Conservation (phyloP, 495 filamentous ascomycete genomes). For the Hyaloscypha hepaticicola region DNA sequence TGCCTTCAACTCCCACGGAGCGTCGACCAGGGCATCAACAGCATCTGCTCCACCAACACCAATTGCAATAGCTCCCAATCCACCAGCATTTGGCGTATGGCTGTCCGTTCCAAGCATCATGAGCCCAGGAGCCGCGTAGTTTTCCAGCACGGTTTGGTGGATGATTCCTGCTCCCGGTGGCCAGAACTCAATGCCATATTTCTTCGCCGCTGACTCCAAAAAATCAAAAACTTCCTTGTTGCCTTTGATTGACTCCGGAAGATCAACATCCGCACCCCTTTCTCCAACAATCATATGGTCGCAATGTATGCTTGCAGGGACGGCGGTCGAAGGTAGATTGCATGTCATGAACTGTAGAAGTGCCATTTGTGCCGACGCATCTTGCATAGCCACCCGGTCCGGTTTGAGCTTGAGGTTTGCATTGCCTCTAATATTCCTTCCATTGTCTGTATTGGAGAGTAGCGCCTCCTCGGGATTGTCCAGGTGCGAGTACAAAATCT, state of each 20-base stretch:
- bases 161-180: conserved; percentile 98
- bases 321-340: conserved; percentile 84
- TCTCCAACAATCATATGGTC: conserved; percentile 98
- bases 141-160: conserved; percentile 96
- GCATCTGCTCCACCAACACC: conserved; percentile 97
- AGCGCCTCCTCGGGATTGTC: conserved; percentile 84
- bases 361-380: conserved; percentile 98
- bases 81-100: conserved; percentile 95
- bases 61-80: conserved; percentile 90
- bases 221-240: conserved; percentile 99
- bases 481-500: conserved; percentile 96
- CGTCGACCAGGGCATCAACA: conserved; percentile 93
- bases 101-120: conserved; percentile 99
- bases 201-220: conserved; percentile 88
- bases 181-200: conserved; percentile 99
- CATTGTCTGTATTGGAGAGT: conserved; percentile 75
- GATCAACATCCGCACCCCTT: conserved; percentile 82
- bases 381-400: conserved; percentile 97
- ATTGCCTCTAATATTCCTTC: conserved; percentile 74
- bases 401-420: conserved; percentile 98
- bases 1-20: conserved; percentile 96
- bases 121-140: conserved; percentile 93
- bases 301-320: conserved; percentile 96
- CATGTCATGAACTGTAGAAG: conserved; percentile 98
- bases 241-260: conserved; percentile 81